Base-by-base conservation (phyloP, 768 basidiomycete species). In the Mrakia hoshinonis region DNA sequence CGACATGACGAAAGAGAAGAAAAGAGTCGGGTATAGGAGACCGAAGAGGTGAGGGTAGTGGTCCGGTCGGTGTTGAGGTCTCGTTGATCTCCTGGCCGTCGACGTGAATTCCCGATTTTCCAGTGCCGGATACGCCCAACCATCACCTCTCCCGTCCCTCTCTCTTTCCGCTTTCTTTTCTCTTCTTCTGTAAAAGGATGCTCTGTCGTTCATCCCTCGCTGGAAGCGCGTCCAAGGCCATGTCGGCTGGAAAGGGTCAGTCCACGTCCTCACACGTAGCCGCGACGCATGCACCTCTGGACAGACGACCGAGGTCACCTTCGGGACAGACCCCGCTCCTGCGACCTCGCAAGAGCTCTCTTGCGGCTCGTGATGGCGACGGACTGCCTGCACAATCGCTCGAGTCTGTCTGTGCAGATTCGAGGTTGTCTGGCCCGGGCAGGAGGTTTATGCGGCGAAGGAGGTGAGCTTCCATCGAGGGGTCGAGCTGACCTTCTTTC, bases 401-500 rank as follows among this genome's bases (percentile, higher is more conserved):
- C n/a, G n/a, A n/a, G n/a, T n/a, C n/a, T n/a, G n/a, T n/a, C n/a
- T n/a, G n/a, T n/a, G n/a, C n/a, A n/a, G n/a, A n/a, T n/a, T n/a
- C n/a, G n/a, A n/a, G n/a, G n/a, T n/a, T n/a, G n/a, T n/a, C n/a
- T n/a, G n/a, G n/a, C n/a, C n/a, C n/a, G n/a, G n/a, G n/a, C n/a
- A n/a, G n/a, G n/a, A n/a, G n/a, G n/a, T n/a, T n/a, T n/a, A n/a
- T n/a, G n/a, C n/a, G n/a, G n/a, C 29, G 12, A 31, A 34, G 18
- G 58, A 22, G 18, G 29, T 58, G 29, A 10, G 55, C 34, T 20
- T 58, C 34, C 55, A 26, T 31, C 31, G n/a, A n/a, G 36, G 15
- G 58, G n/a, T 36, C 58, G 58, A 61, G 58, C 58, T 61, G 58
- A 61, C 58, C 58, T 61, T 61, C 54, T 55, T 29, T 29, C 54